Base-by-base conservation (phyloP, 2,329 filamentous ascomycete genomes). In the Colletotrichum euphorbiae region DNA sequence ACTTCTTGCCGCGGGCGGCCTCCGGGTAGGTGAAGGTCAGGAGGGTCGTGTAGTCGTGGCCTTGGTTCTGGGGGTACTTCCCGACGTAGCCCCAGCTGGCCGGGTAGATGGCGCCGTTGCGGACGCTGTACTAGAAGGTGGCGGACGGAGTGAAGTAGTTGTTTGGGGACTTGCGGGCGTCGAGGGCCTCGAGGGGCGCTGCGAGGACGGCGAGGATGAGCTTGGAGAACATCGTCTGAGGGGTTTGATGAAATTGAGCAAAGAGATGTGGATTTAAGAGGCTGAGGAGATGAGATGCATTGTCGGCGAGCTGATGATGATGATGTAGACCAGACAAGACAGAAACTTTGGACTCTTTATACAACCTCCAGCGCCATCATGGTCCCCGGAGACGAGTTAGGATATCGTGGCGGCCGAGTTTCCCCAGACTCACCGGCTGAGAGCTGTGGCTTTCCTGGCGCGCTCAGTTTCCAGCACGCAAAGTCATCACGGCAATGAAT, bases 21-120 rank as follows among this genome's bases (percentile, higher is more conserved):
- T 60, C 48, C 55, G 73, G 73, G 57, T 76, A 76, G n/a, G 69
- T 72, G 45, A 76, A 76, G 52, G 74, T 75, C 28, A 76, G 36
- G 43, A 77, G 75, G 50, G 75, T 71, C 33, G 74, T 77, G 61
- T 71, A 69, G 65, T 77, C 74, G 51, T 74, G 67, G 59, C 73
- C 72, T 2, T 42, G 55, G 70, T 76, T 60, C 9, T 74, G 67
- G 61, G 61, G 45, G 70, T 69, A 64, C 62, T 75, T 75, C 43
- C 57, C 64, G 15, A 75, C 65, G 46, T 63, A 33, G 59, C 69
- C 71, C 60, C 36, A 58, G 36, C 45, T 11, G 38, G 42, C 31
- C 17, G 69, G 69, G 40, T 38, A 6, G 62, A 75, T 74, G 63
- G 73, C 71, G 42, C 74, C 74, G 24, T 56, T 72, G 59, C 67